Percentiles rank a stretch among this genome's conserved stretches.
phyloP scores from a whole-genome alignment of 2,329 filamentous ascomycete genomes.

The Microcyclospora tardicrescens region DNA sequence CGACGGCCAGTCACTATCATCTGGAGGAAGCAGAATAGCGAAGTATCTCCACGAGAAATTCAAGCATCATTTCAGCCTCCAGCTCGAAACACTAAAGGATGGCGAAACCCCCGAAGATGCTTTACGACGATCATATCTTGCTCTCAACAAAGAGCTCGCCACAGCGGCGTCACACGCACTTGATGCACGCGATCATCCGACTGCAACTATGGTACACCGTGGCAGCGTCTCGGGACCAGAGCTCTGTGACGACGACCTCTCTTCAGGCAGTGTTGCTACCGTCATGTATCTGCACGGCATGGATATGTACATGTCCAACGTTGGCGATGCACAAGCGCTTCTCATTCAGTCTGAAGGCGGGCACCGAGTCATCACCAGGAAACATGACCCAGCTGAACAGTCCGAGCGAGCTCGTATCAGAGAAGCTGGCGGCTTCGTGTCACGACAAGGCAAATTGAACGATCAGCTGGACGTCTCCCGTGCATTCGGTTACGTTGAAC shows the following conservation, averaged over 20 bases:
- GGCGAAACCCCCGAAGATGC: conserved; percentile 72
- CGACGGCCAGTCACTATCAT: conserved; percentile 80
- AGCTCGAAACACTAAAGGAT: conserved; percentile 57
- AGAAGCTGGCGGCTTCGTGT: conserved; percentile 90
- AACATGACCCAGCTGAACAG: conserved; percentile 84
- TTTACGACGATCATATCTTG: conserved; percentile 70
- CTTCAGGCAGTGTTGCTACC: conserved; percentile 82
- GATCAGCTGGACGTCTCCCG: conserved; percentile 83
- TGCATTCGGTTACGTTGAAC: conserved; percentile 85
- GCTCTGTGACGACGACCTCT: conserved; percentile 77
- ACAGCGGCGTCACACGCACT: conserved; percentile 68
- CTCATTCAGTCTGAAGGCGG: conserved; percentile 80
- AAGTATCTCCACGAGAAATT: conserved; percentile 97
- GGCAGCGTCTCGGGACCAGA: conserved; percentile 60
- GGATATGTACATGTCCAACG: conserved; percentile 87
- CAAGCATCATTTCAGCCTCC: conserved; percentile 66
- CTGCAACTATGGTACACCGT: conserved; percentile 46
- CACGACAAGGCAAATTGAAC: conserved; percentile 84
- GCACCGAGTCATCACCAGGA: conserved; percentile 70
- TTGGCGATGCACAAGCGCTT: conserved; percentile 92
- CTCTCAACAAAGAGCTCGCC: conserved; percentile 87
- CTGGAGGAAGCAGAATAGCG: conserved; percentile 84
- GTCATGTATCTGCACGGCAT: conserved; percentile 81
- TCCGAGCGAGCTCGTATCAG: conserved; percentile 77
- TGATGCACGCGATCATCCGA: conserved; percentile 53